A percentile compares a stretch with the other conserved stretches of the same genome.
These are phyloP conservation scores for Populus tomentosa DNA, from an alignment of 441 rosid species.

Conservation along the genomic window DNA sequence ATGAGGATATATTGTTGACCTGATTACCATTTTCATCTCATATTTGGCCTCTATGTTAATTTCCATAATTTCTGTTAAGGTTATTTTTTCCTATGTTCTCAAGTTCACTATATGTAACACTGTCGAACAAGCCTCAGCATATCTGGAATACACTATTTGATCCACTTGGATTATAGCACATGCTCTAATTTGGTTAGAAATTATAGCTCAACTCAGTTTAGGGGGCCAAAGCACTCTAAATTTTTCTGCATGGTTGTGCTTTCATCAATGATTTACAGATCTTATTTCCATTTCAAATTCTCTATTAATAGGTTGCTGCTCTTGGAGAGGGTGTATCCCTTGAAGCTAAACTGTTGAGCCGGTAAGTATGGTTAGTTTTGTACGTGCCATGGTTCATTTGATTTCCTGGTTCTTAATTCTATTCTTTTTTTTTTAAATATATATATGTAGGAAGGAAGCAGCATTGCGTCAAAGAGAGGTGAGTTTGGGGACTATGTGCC, in stretches of 20 bases:
- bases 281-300: conserved; percentile 11
- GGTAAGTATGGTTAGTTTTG: conserved; percentile 32
- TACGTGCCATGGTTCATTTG: not conserved
- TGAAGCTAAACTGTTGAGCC: conserved; percentile 84
- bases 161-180: not conserved
- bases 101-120: not conserved
- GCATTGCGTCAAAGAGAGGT: conserved; percentile 92
- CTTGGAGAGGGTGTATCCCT: conserved; percentile 96
- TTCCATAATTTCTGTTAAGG: not conserved
- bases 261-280: not conserved
- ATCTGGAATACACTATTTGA: not conserved
- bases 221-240: not conserved
- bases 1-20: not conserved
- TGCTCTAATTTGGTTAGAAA: not conserved
- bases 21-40: not conserved
- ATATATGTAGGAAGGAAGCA: conserved; percentile 68
- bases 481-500: conserved; percentile 12
- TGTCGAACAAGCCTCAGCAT: not conserved
- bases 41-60: not conserved
- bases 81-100: not conserved
- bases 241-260: not conserved
- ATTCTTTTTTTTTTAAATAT: not conserved
- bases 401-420: conserved; percentile 15
- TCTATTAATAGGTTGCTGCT: conserved; percentile 61
- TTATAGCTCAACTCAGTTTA: not conserved